Evolutionary conservation across 2,329 filamentous ascomycete genomes (phyloP).

Genomic region (Myriosclerotinia duriaeana): DNA sequence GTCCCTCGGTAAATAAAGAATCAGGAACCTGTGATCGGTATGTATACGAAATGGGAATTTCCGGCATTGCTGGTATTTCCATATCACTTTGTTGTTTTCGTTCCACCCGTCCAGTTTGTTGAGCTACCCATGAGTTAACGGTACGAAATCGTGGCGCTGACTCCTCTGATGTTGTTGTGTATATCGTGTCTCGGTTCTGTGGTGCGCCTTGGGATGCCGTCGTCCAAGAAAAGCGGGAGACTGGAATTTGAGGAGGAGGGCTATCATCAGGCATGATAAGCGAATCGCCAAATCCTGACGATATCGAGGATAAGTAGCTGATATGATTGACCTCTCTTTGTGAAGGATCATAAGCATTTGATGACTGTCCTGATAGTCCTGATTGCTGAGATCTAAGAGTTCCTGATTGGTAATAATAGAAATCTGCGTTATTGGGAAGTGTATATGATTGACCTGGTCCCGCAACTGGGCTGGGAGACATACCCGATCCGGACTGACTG

Average conservation of each 20-base stretch:
- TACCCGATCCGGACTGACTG: constrained; percentile 4
- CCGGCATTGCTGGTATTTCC: constrained; percentile 38
- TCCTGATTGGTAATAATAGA: constrained; percentile 21
- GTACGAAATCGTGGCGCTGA: constrained; percentile 54
- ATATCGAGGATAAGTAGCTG: constrained; percentile 57
- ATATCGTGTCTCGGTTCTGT: constrained; percentile 38
- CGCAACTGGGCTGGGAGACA: constrained; percentile 13
- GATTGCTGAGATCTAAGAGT: constrained; percentile 21
- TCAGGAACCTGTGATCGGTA: constrained; percentile 13
- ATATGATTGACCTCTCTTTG: constrained; percentile 34
- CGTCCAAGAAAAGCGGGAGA: constrained; percentile 39
- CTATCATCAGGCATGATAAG: constrained; percentile 46
- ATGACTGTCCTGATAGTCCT: constrained; percentile 30
- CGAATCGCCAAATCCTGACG: constrained; percentile 63
- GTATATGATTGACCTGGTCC: constrained; percentile 13
- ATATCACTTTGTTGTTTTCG: constrained; percentile 46
- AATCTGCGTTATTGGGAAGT: background rate
- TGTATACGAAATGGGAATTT: constrained; percentile 29
- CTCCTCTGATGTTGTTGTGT: constrained; percentile 39
- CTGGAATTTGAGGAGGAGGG: constrained; percentile 23
- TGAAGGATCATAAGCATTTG: constrained; percentile 32
- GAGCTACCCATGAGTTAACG: constrained; percentile 63
- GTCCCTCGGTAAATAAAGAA: constrained; percentile 27
- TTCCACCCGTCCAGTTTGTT: constrained; percentile 58
- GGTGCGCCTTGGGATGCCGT: constrained; percentile 26